Percentiles rank a stretch among this genome's conserved stretches.
Conservation (phyloP, 2,329 filamentous ascomycete genomes). For the Cordyceps fumosorosea region DNA sequence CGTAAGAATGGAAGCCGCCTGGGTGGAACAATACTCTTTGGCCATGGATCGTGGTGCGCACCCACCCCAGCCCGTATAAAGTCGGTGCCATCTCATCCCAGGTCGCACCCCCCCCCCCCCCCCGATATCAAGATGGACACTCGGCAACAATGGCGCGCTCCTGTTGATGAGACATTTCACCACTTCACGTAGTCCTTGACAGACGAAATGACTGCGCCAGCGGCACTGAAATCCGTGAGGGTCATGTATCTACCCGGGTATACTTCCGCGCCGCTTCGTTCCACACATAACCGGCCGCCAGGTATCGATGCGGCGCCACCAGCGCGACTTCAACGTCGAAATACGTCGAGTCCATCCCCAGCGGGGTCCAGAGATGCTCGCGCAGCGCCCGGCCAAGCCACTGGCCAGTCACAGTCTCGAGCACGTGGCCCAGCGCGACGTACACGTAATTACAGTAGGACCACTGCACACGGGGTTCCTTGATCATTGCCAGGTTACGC, state of each 20-base stretch:
- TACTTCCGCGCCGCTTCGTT: constrained; percentile 14
- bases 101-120: neutral
- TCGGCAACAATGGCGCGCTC: neutral
- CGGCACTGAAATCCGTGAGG: constrained; percentile 25
- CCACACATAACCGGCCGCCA: neutral
- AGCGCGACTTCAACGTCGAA: neutral
- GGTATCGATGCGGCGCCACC: neutral
- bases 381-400: constrained; percentile 30
- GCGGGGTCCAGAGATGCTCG: constrained; percentile 26
- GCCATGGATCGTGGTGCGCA: constrained; percentile 13
- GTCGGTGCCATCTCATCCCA: neutral
- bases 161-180: constrained; percentile 35
- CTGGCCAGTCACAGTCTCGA: constrained; percentile 29
- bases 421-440: constrained; percentile 30
- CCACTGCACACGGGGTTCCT: constrained; percentile 33
- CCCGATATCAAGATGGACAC: neutral
- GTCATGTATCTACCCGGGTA: constrained; percentile 19
- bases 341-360: constrained; percentile 21
- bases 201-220: constrained; percentile 31
- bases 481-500: constrained; percentile 33
- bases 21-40: constrained; percentile 15
- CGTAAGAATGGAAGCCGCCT: constrained; percentile 14
- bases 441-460: constrained; percentile 43
- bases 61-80: constrained; percentile 17
- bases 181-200: constrained; percentile 41